These are phyloP conservation scores for Malassezia sympodialis DNA, from an alignment of 1,284 basidiomycete species.

Conservation along the genomic window DNA sequence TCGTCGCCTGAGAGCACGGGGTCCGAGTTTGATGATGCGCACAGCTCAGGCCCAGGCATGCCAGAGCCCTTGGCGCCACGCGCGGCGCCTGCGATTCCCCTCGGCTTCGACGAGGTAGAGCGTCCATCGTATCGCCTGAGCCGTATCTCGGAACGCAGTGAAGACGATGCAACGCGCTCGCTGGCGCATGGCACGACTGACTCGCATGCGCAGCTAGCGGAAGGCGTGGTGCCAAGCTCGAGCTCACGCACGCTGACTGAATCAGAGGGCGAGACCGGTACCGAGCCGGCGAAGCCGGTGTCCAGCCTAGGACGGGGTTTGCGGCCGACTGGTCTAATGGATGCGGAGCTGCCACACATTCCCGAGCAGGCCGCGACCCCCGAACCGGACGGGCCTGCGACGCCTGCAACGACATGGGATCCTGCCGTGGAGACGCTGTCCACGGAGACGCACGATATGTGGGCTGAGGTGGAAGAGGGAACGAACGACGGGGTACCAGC, in stretches of 20 bases:
- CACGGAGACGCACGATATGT: neutral
- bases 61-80: neutral
- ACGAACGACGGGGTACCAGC: neutral
- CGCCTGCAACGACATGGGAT: neutral
- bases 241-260: neutral
- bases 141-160: neutral
- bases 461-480: neutral
- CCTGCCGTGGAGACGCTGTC: neutral
- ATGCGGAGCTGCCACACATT: neutral
- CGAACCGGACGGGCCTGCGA: neutral
- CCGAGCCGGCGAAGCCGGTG: neutral
- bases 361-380: neutral
- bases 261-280: neutral
- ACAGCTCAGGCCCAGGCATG: neutral
- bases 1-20: neutral
- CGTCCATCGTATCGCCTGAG: neutral
- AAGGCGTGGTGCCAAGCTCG: neutral
- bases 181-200: neutral
- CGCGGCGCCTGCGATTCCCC: neutral
- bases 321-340: neutral
- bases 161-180: neutral
- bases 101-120: neutral
- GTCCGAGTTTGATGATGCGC: neutral
- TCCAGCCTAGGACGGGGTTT: neutral
- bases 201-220: neutral